A percentile compares a stretch with the other conserved stretches of the same genome.
Conservation (phyloP, 768 basidiomycete species). For the Rhodocollybia butyracea region DNA sequence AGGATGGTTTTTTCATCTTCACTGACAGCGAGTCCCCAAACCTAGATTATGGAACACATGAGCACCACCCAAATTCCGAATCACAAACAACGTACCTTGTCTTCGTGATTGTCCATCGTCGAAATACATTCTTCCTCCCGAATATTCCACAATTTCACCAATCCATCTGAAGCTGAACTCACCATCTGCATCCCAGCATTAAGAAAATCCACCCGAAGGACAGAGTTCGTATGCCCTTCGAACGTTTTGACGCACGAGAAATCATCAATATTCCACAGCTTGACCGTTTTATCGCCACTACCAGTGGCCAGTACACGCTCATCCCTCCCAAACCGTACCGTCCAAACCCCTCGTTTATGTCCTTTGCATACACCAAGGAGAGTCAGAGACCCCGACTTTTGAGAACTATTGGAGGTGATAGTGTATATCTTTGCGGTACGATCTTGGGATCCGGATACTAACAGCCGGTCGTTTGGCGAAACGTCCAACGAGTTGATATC, state of each 20-base stretch:
- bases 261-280: slow-evolving; percentile 92
- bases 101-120: slow-evolving; percentile 96
- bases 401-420: slow-evolving; percentile 51
- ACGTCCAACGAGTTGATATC: slow-evolving; percentile 97
- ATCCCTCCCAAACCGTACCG: slow-evolving; percentile 79
- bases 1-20: slow-evolving; percentile 81
- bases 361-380: slow-evolving; percentile 88
- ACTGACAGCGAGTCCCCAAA: slow-evolving; percentile 93
- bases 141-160: slow-evolving; percentile 95
- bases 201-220: slow-evolving; percentile 88
- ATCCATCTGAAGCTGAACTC: slow-evolving; percentile 88
- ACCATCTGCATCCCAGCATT: slow-evolving; percentile 82
- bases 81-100: slow-evolving; percentile 58
- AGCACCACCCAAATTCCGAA: slow-evolving; percentile 1
- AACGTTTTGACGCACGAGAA: slow-evolving; percentile 94
- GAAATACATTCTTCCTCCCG: slow-evolving; percentile 81
- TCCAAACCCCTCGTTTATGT: slow-evolving; percentile 96
- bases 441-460: slow-evolving; percentile 96
- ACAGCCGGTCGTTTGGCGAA: slow-evolving; percentile 80
- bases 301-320: slow-evolving; percentile 89
- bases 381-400: slow-evolving; percentile 62
- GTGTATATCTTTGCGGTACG: slow-evolving; percentile 89
- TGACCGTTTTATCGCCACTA: slow-evolving; percentile 93
- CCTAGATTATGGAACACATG: slow-evolving; percentile 40
- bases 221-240: slow-evolving; percentile 97